A percentile compares a stretch with the other conserved stretches of the same genome.
Evolutionary conservation across 345 rosid genomes (phyloP).

Genomic region (Anastatica hierochuntica): DNA sequence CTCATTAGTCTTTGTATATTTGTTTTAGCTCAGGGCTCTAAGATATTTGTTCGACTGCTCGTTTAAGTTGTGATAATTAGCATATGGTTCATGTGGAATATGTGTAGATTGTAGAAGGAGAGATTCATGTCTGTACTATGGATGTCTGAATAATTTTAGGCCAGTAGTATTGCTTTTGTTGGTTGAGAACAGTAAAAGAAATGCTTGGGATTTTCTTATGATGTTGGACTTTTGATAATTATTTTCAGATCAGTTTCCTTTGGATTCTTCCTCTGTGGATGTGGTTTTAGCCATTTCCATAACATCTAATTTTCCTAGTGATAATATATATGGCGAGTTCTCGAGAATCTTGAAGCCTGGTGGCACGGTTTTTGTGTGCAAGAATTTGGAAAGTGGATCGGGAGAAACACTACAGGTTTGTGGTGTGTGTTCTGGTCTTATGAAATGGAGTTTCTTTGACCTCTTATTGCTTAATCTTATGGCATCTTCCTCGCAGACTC

Average conservation of each 20-base stretch:
- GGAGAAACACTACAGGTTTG: conserved; percentile 41
- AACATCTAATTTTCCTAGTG: conserved; percentile 49
- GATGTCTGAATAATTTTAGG: too few relatives aligned
- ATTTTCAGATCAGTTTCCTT: conserved; percentile 52
- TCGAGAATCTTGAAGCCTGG: conserved; percentile 67
- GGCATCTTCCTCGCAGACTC: conserved; percentile 31
- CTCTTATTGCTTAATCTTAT: background rate
- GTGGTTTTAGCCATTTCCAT: conserved; percentile 34
- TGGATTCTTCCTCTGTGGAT: conserved; percentile 52
- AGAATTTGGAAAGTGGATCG: conserved; percentile 19
- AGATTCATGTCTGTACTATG: too few relatives aligned
- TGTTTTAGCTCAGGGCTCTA: background rate
- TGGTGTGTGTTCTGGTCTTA: background rate
- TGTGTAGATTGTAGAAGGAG: too few relatives aligned
- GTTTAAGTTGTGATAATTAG: too few relatives aligned
- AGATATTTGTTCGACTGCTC: too few relatives aligned
- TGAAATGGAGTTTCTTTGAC: background rate
- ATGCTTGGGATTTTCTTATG: background rate
- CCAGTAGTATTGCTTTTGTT: background rate
- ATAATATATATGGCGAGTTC: conserved; percentile 38
- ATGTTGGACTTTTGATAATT: background rate
- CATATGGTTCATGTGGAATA: too few relatives aligned
- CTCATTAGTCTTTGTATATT: background rate
- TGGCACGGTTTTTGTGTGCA: conserved; percentile 42
- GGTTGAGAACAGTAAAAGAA: background rate